These are phyloP conservation scores for Anthracocystis walkeri DNA, from an alignment of 1,284 basidiomycete species.

Conservation along the genomic window DNA sequence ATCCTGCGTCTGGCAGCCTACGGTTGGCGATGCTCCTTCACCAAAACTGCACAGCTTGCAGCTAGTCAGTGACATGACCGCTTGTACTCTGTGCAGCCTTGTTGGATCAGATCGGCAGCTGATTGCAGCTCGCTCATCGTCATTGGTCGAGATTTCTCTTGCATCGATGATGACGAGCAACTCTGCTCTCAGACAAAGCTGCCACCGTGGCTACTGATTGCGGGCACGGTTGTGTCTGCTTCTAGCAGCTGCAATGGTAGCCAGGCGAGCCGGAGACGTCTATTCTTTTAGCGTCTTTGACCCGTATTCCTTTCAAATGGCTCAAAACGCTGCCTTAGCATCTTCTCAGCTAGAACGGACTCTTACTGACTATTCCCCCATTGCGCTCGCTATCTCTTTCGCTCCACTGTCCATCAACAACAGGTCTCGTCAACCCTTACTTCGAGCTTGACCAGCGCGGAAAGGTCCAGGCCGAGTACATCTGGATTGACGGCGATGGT, in stretches of 20 bases:
- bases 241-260: not conserved
- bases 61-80: not conserved
- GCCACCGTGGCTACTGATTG: not conserved
- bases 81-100: not conserved
- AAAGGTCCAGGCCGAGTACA: slow-evolving; percentile 68
- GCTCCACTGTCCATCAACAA: not conserved
- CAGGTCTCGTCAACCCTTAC: slow-evolving; percentile 60
- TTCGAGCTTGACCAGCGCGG: slow-evolving; percentile 63
- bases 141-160: not conserved
- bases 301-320: not conserved
- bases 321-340: not conserved
- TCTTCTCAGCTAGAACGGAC: not conserved
- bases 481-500: slow-evolving; percentile 73
- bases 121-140: not conserved
- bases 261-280: too few relatives aligned
- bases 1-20: slow-evolving; percentile 2
- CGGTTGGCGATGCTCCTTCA: slow-evolving; percentile 1
- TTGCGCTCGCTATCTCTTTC: slow-evolving; percentile 1
- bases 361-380: slow-evolving; percentile 1
- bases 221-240: not conserved
- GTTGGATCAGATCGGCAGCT: not conserved
- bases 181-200: not conserved
- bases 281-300: too few relatives aligned
- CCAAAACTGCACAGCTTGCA: not conserved
- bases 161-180: slow-evolving; percentile 7